A percentile compares a stretch with the other conserved stretches of the same genome.
Evolutionary conservation across 805 yeast species (phyloP).

Genomic region (Dipodascus geniculatus): DNA sequence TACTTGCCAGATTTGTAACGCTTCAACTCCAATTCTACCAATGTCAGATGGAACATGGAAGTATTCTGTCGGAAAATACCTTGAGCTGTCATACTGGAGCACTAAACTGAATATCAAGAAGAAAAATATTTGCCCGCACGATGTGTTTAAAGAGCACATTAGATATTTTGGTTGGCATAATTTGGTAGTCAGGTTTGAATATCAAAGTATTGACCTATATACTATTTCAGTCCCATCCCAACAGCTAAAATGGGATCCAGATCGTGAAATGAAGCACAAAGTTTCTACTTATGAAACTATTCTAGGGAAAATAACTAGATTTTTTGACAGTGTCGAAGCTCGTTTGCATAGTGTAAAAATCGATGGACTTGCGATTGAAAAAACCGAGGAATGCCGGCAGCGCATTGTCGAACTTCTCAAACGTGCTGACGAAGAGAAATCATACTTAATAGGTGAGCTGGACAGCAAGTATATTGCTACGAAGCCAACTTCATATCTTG

Average conservation of each 20-base stretch:
- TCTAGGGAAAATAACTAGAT: constrained; percentile 38
- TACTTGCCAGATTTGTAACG: constrained; percentile 68
- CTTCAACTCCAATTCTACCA: constrained; percentile 62
- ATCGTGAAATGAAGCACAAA: constrained; percentile 56
- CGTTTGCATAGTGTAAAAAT: constrained; percentile 69
- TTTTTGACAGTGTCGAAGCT: constrained; percentile 62
- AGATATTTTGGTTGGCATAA: constrained; percentile 78
- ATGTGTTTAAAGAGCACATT: constrained; percentile 68
- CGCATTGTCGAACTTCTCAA: constrained; percentile 47
- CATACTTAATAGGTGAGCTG: constrained; percentile 33
- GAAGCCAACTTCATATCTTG: constrained; percentile 52
- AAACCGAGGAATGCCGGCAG: constrained; percentile 54
- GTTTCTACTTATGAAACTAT: constrained; percentile 48
- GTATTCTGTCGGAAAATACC: constrained; percentile 84
- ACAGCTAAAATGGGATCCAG: constrained; percentile 59
- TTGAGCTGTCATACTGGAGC: constrained; percentile 79
- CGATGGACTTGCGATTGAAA: constrained; percentile 60
- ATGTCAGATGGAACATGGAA: constrained; percentile 85
- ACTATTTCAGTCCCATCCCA: constrained; percentile 71
- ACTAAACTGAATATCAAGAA: constrained; percentile 41
- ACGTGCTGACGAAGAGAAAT: constrained; percentile 40
- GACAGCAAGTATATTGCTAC: constrained; percentile 43
- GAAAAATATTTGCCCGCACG: constrained; percentile 59
- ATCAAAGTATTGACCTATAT: constrained; percentile 59
- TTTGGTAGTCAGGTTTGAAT: constrained; percentile 67